Percentiles rank a stretch among this genome's conserved stretches.
phyloP scores from a whole-genome alignment of 2,329 filamentous ascomycete species.

The Cordyceps sp. region DNA sequence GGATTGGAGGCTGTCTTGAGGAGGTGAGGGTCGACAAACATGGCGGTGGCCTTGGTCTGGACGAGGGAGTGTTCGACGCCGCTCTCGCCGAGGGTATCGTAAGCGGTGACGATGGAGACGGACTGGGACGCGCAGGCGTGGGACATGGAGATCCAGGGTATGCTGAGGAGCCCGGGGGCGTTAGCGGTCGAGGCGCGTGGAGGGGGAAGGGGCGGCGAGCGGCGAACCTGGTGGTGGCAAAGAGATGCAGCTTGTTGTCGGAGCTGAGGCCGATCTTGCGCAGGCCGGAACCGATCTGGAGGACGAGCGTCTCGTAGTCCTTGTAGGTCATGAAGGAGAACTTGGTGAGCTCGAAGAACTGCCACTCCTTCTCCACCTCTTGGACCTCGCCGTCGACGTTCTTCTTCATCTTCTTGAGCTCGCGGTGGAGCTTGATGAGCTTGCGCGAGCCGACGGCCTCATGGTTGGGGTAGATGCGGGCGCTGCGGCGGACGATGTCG shows the following conservation, averaged over 20 bases:
- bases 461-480: constrained; percentile 43
- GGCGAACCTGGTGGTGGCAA: constrained; percentile 61
- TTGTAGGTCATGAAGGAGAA: constrained; percentile 65
- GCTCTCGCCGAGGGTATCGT: constrained; percentile 76
- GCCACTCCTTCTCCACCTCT: constrained; percentile 82
- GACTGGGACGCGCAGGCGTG: constrained; percentile 69
- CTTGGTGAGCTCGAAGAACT: constrained; percentile 67
- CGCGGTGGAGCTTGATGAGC: constrained; percentile 61
- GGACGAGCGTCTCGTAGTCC: constrained; percentile 57
- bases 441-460: constrained; percentile 54
- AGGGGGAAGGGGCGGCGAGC: neutral
- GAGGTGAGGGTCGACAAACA: constrained; percentile 76
- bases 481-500: constrained; percentile 58
- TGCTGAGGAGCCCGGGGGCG: constrained; percentile 23
- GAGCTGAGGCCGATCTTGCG: constrained; percentile 55
- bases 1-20: constrained; percentile 41
- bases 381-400: constrained; percentile 63
- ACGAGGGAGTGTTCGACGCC: constrained; percentile 75
- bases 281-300: constrained; percentile 56
- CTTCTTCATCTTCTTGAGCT: constrained; percentile 84
- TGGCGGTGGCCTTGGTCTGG: constrained; percentile 64
- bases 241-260: constrained; percentile 60
- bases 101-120: constrained; percentile 82
- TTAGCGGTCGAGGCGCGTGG: neutral
- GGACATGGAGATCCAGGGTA: constrained; percentile 70